phyloP scores from a whole-genome alignment of 2,329 filamentous ascomycete genomes.

The Cladophialophora bantiana region DNA sequence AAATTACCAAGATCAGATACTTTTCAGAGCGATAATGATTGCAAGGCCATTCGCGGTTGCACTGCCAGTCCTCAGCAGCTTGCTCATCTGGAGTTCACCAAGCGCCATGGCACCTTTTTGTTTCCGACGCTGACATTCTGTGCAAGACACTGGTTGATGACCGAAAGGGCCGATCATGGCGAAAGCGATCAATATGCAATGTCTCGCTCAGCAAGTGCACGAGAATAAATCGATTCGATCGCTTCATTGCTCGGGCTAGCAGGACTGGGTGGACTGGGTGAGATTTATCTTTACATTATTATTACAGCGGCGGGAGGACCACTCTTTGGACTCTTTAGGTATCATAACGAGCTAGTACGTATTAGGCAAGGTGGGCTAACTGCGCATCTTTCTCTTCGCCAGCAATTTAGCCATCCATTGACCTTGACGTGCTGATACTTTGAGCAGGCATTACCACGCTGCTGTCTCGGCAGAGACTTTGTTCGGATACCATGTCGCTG shows the following conservation, averaged over 20 bases:
- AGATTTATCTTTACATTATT: too few species aligned
- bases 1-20: neutral
- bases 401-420: neutral
- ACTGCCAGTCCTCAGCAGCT: neutral
- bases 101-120: neutral
- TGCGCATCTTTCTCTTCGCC: neutral
- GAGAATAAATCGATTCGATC: neutral
- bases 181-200: neutral
- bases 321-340: neutral
- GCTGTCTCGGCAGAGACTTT: neutral
- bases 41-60: neutral
- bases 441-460: neutral
- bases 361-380: neutral
- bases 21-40: neutral
- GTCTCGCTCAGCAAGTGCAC: neutral
- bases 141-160: neutral
- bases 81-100: neutral
- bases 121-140: neutral
- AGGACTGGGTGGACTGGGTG: too few species aligned
- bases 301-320: too few species aligned
- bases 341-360: neutral
- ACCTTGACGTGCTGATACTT: neutral
- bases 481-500: slow-evolving; percentile 28
- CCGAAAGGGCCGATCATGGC: neutral
- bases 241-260: too few species aligned